A percentile compares a stretch with the other conserved stretches of the same genome.
phyloP scores from a whole-genome alignment of 1,284 basidiomycete species.

The Ceratobasidium sp. region DNA sequence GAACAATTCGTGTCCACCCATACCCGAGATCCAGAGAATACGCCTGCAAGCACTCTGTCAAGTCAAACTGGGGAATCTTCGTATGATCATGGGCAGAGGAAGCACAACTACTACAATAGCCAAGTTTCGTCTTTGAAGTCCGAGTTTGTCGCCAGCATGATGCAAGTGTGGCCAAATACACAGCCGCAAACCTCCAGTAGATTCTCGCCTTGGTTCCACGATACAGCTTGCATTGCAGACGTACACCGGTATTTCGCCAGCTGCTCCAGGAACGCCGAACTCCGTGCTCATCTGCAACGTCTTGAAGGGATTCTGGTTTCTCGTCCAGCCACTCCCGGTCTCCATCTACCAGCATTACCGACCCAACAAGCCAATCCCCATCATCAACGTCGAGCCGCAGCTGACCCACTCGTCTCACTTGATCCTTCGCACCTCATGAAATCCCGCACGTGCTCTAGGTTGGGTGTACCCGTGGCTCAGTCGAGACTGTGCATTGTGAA shows the following conservation, averaged over 20 bases:
- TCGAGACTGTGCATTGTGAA: background rate
- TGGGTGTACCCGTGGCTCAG: no score
- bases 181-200: background rate
- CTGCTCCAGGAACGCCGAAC: slow-evolving; percentile 13
- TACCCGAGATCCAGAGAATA: background rate
- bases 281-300: background rate
- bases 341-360: background rate
- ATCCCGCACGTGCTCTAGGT: background rate
- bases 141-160: background rate
- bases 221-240: background rate
- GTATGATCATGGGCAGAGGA: background rate
- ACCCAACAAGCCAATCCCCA: background rate
- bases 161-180: slow-evolving; percentile 2
- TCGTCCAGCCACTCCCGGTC: background rate
- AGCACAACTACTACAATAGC: background rate
- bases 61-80: background rate
- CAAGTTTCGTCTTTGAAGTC: background rate
- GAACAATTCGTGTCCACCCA: background rate
- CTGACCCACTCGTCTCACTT: background rate
- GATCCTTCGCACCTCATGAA: background rate
- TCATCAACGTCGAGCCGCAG: background rate
- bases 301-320: background rate
- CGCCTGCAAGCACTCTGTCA: background rate
- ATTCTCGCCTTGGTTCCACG: slow-evolving; percentile 7
- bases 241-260: slow-evolving; percentile 11